Base-by-base conservation (phyloP, 2,329 filamentous ascomycete genomes). In the Pseudocercospora musae region DNA sequence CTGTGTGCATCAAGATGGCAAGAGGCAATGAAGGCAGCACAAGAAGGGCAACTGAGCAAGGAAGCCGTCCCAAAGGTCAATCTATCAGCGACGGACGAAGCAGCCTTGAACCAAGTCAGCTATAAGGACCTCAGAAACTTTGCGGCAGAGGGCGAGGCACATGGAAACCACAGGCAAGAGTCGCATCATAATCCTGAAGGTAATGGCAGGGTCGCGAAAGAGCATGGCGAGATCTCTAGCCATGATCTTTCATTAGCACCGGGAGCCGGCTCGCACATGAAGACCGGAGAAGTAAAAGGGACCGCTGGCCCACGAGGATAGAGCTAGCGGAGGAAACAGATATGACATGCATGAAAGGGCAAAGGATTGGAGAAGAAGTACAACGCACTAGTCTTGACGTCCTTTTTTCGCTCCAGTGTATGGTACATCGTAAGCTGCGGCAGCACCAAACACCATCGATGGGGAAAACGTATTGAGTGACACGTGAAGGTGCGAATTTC, bases 221-320 rank as follows among this genome's bases (percentile, higher is more conserved):
- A 68, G 63, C 64, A 62, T 40, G 58, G 64, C 21, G 59, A 63
- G 42, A 67, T 68, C 49, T 63, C 63, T 10, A 64, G 63, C 29
- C 59, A 65, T 56, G 62, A 58, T 48, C 53, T 57, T 15, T 61
- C 58, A 3, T 21, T 66, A 6, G 66, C 66, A 6, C 66, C 66
- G 13, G 66, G 66, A 29, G 21, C 57, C 3, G 62, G 62, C 13
- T 62, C 53, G 18, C 56, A 55, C 8, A 62, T 61, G 25, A 59
- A 49, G 37, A 56, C 42, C 2, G 63, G 60, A 7, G 59, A 60
- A 7, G 48, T 62, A 23, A 58, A 49, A 18, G 58, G 54, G 3
- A 60, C 54, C 11, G 60, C 52, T 33, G 65, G 60, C 1, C 53
- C 37, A 15, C 42, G 65, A 52, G 65, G 65, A 33, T 67, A 57